These are phyloP conservation scores for Botrytis deweyae DNA, from an alignment of 2,329 filamentous ascomycete species.

Conservation along the genomic window DNA sequence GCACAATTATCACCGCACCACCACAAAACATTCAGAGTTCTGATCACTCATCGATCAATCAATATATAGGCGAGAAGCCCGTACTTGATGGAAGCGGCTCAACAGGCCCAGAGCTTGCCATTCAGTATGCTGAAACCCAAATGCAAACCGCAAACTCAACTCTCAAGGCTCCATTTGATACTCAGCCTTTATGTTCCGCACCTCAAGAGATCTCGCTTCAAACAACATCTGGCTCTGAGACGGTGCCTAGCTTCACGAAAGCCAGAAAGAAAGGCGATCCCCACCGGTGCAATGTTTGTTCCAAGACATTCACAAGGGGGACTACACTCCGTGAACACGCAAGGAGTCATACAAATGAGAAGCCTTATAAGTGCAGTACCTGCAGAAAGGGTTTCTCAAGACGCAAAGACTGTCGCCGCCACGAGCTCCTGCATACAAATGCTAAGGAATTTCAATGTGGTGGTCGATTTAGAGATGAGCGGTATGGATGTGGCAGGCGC, in stretches of 20 bases:
- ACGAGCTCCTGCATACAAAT: not conserved
- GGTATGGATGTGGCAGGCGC: not conserved
- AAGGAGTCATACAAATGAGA: not conserved
- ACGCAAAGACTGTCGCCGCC: not conserved
- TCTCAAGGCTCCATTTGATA: not conserved
- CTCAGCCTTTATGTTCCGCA: too few species aligned
- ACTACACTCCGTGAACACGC: not conserved
- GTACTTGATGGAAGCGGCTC: not conserved
- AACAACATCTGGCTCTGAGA: not conserved
- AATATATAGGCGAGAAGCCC: not conserved
- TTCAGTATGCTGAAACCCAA: not conserved
- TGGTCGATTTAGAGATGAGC: too few species aligned
- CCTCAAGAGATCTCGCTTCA: too few species aligned
- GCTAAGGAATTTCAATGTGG: accelerated
- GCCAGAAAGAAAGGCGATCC: not conserved
- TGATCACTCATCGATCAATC: too few species aligned
- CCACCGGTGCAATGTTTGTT: not conserved
- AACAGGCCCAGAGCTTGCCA: too few species aligned
- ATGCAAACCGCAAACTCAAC: not conserved
- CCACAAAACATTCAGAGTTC: not conserved
- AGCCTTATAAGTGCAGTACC: not conserved
- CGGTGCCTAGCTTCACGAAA: not conserved
- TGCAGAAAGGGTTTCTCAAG: not conserved
- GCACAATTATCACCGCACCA: not conserved
- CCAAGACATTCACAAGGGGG: not conserved